Evolutionary conservation across 306 rosid genomes (phyloP).

Genomic region (Quillaja saponaria): DNA sequence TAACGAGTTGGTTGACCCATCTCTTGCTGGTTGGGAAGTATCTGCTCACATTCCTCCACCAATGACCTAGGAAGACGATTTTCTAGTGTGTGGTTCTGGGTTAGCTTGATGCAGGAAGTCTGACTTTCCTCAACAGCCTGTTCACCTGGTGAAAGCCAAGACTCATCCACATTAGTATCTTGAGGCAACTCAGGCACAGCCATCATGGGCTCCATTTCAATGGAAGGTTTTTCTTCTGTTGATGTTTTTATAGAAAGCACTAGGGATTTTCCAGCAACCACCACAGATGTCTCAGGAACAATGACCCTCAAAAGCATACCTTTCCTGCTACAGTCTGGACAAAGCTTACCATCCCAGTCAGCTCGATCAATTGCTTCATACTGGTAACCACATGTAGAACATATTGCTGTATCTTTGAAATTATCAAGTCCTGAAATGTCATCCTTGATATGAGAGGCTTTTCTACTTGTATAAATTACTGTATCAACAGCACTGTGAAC

Average conservation of each 20-base stretch:
- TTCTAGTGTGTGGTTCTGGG: constrained; percentile 41
- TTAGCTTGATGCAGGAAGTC: constrained; percentile 41
- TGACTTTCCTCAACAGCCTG: constrained; percentile 43
- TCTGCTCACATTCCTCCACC: constrained; percentile 39
- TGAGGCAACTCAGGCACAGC: constrained; percentile 39
- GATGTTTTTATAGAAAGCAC: constrained; percentile 29
- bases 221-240: constrained; percentile 39
- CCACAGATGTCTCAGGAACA: constrained; percentile 38
- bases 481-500: constrained; percentile 23
- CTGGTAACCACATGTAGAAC: constrained; percentile 60
- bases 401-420: constrained; percentile 42
- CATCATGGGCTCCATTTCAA: constrained; percentile 31
- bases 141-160: constrained; percentile 41
- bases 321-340: constrained; percentile 62
- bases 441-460: constrained; percentile 42
- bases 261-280: constrained; percentile 39
- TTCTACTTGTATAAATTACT: constrained; percentile 43
- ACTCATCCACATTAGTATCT: constrained; percentile 30
- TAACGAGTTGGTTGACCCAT: constrained; percentile 34
- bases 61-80: constrained; percentile 37
- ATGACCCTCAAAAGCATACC: constrained; percentile 35
- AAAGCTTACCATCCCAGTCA: constrained; percentile 43
- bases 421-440: constrained; percentile 41
- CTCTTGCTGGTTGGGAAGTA: constrained; percentile 38
- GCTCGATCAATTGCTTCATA: constrained; percentile 36